Evolutionary conservation across 2,329 filamentous ascomycete genomes (phyloP).

Genomic region (Fusarium protoensiforme): DNA sequence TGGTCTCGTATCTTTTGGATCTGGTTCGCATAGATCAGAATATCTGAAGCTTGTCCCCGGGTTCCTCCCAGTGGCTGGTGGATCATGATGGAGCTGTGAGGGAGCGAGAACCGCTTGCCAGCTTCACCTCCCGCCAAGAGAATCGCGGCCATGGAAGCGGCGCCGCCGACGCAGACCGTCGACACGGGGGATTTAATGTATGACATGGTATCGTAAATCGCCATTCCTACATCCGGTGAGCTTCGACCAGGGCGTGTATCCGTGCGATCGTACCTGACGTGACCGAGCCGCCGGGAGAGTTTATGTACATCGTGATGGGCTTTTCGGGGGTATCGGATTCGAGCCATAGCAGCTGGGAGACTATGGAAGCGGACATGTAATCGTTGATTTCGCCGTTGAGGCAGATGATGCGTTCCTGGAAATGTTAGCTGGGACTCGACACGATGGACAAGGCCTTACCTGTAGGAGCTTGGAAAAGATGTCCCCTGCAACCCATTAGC

Average conservation of each 20-base stretch:
- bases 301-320: constrained; percentile 97
- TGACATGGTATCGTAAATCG: constrained; percentile 99
- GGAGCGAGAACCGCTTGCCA: constrained; percentile 87
- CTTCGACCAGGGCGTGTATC: neutral
- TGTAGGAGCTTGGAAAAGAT: constrained; percentile 85
- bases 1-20: constrained; percentile 88
- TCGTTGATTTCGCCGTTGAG: constrained; percentile 94
- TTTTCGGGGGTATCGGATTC: constrained; percentile 96
- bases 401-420: constrained; percentile 89
- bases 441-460: constrained; percentile 53
- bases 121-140: constrained; percentile 86
- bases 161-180: constrained; percentile 94
- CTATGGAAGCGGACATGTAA: constrained; percentile 89
- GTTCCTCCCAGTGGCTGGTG: constrained; percentile 90
- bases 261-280: constrained; percentile 64
- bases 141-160: constrained; percentile 93
- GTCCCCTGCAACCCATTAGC: constrained; percentile 67
- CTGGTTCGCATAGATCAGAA: constrained; percentile 97
- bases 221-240: constrained; percentile 62
- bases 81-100: constrained; percentile 96
- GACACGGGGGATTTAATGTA: constrained; percentile 95
- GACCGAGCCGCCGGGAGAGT: constrained; percentile 93
- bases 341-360: constrained; percentile 96
- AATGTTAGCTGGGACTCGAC: constrained; percentile 20
- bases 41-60: constrained; percentile 77